phyloP scores from a whole-genome alignment of 2,329 filamentous ascomycete genomes.

The Pseudogymnoascus sp. region DNA sequence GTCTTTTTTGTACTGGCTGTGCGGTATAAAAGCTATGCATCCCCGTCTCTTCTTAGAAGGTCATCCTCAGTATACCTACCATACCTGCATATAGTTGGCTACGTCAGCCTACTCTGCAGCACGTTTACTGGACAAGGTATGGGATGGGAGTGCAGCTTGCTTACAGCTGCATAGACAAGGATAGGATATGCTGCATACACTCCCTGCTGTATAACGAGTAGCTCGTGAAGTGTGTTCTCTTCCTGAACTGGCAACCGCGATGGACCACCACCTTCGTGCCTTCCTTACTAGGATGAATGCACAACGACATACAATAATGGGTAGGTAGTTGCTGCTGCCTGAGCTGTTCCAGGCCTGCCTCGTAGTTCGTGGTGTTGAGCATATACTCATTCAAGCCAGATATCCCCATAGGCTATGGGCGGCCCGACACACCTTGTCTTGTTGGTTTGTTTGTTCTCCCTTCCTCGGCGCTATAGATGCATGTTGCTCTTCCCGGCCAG shows the following conservation, averaged over 20 bases:
- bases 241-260: not conserved
- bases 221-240: too few species aligned
- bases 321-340: not conserved
- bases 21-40: not conserved
- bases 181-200: not conserved
- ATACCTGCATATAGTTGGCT: not conserved
- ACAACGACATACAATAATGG: not conserved
- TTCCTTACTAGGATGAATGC: not conserved
- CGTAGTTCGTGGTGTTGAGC: not conserved
- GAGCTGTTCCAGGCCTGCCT: not conserved
- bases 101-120: not conserved
- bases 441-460: not conserved
- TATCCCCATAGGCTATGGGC: not conserved
- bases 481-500: not conserved
- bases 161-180: not conserved
- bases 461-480: not conserved
- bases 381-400: not conserved
- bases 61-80: not conserved
- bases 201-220: not conserved
- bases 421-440: not conserved
- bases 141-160: not conserved
- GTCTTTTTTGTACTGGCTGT: not conserved
- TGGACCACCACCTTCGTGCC: not conserved
- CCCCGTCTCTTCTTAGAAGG: not conserved
- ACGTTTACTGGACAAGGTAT: not conserved